Evolutionary conservation across 2,329 filamentous ascomycete genomes (phyloP), one percentile per base, ranked within the genome.

Genomic region (Penicillium janthinellum): DNA sequence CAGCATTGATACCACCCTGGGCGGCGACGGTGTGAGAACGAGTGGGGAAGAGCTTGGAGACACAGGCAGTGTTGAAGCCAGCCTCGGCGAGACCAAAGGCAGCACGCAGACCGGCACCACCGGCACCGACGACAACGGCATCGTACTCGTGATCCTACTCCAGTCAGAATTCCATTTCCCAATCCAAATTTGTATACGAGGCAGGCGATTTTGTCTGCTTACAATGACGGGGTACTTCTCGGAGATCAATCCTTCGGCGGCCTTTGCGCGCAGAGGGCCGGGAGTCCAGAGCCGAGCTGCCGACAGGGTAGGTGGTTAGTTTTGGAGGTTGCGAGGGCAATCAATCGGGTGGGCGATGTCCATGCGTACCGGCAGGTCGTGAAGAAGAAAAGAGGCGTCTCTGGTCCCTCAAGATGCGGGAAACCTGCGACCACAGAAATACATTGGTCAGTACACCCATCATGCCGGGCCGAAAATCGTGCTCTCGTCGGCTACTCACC

Each of bases 151-250:
- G 95, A 78, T 98, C 95, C 88, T 92, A 73, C 31, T 63, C 58
- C 49, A 58, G 67, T 70, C 62, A 69, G 67, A 69, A 53, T 49
- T 48, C 52, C n/a, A 50, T 22, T 14, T 48, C 12, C 28, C 51
- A 31, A 48, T 57, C 17, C 5, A 28, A 2, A 2, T 31, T 31
- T 57, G 37, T 35, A 25, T 31, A 31, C 11, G 15, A 52, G 28
- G 22, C 20, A 25, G 34, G 12, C 48, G 50, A 41, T n/a, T 12
- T 44, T 57, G 11, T 55, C 39, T 68, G 84, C 89, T 79, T 86
- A 91, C 90, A 78, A 99, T 93, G 71, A 99, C 91, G 53, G 92
- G 90, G 79, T 99, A 98, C 81, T 96, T 95, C 79, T 84, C 89
- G 79, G 88, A 90, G 71, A 96, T 86, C 75, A 91, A 91, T 50